Evolutionary conservation across 108 stramenopile species (phyloP).

Genomic region (Cyclostephanos tholiformis): DNA sequence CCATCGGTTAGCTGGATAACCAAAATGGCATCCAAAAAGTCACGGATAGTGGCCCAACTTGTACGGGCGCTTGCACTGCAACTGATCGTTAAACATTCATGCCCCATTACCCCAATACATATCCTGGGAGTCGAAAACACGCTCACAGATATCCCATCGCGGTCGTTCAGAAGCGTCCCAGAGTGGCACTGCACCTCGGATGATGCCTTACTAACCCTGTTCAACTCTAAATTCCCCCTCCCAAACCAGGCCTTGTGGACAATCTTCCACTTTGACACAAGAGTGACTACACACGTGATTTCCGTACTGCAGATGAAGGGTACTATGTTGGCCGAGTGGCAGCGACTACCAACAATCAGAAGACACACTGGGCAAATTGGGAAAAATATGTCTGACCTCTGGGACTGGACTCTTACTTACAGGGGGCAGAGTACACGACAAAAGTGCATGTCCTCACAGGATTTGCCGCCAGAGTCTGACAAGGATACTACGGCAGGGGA

Average conservation of each 20-base stretch:
- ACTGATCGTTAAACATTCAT: background rate
- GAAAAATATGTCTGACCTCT: background rate
- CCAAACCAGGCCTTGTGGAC: background rate
- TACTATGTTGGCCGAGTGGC: too few relatives aligned
- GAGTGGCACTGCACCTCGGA: background rate
- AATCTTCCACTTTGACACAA: background rate
- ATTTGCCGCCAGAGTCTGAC: slow-evolving; percentile 13
- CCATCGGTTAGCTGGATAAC: too few relatives aligned
- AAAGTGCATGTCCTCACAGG: background rate
- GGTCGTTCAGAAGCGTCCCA: background rate
- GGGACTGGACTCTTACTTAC: too few relatives aligned
- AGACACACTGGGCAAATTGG: slow-evolving; percentile 1
- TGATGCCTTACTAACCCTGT: too few relatives aligned
- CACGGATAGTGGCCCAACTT: background rate
- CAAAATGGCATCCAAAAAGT: background rate
- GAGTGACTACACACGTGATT: background rate
- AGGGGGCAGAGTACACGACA: background rate
- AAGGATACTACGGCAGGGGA: background rate
- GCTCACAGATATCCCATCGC: background rate
- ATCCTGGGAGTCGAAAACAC: background rate
- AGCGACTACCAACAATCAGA: background rate
- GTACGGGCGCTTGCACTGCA: too few relatives aligned
- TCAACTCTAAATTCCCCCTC: too few relatives aligned
- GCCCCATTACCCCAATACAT: background rate
- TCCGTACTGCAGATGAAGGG: too few relatives aligned